Base-by-base conservation (phyloP, 805 yeast species). In the Candida parachauliodes region DNA sequence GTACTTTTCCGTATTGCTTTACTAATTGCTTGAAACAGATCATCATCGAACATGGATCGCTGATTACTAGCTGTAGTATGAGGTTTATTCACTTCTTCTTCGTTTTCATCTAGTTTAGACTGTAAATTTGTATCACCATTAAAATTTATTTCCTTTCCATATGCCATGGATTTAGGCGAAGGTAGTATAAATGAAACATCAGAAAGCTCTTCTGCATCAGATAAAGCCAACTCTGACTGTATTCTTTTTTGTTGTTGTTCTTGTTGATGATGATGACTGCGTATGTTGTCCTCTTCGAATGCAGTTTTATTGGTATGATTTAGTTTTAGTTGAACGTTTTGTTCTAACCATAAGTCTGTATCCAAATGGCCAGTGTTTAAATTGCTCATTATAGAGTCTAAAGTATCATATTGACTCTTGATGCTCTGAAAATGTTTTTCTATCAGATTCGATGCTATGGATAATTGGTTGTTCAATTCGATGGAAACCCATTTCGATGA, bases 401-500 rank as follows among this genome's bases (percentile, higher is more conserved):
- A 37, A 14, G n/a, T 27, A 8, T 29, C 18, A 26, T 31, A 20
- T 24, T 37, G 34, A 10, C 20, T 26, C 10, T 23, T 20, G 7
- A 31, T 19, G 7, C 26, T 30, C 17, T 31, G 15, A 26, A n/a
- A 26, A 32, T 37, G 40, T 3, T 61, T 65, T 38, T 67, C 74
- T 10, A 62, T 50, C 40, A 62, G 61, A 16, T 57, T 52, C 46
- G 45, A 72, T 66, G 37, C 62, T 56, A 29, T 59, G 60, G 43
- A 61, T 62, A 57, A 39, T 54, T 42, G 42, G 21, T 22, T 12
- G 8, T 20, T 50, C 51, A 72, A 54, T 47, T 75, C 78, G 34
- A 55, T 55, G 23, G 72, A 60, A 33, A 74, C 60, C 77, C 79
- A 76, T 43, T 60, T 69, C 9, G 77, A 70, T 2, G 79, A 58